Evolutionary conservation across 2,329 filamentous ascomycete species (phyloP).

Genomic region (Epichloe hybrida): DNA sequence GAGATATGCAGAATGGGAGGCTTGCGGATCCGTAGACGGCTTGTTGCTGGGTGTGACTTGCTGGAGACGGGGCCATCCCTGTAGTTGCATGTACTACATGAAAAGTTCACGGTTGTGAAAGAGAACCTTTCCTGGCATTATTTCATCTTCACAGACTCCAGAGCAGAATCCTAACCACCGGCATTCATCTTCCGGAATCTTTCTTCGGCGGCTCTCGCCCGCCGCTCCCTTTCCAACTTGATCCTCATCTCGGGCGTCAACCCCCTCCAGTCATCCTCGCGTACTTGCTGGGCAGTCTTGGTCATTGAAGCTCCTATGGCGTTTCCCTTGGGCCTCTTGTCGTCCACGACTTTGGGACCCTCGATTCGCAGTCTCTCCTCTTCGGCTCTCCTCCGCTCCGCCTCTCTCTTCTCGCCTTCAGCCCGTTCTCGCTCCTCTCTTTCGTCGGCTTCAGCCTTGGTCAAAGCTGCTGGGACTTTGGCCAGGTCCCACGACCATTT

Average conservation of each 20-base stretch:
- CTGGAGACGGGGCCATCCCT: too few species aligned
- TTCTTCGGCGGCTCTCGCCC: conserved; percentile 85
- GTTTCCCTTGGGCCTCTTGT: conserved; percentile 36
- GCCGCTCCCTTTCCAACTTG: conserved; percentile 73
- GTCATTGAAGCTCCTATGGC: conserved; percentile 39
- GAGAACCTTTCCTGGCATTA: too few species aligned
- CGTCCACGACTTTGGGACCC: conserved; percentile 41
- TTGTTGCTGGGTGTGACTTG: too few species aligned
- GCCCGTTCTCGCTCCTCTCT: conserved; percentile 57
- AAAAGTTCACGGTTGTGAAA: too few species aligned
- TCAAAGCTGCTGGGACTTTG: conserved; percentile 57
- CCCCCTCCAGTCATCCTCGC: conserved; percentile 72
- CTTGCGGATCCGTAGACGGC: too few species aligned
- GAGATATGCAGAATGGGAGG: too few species aligned
- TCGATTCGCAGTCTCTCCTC: conserved; percentile 58
- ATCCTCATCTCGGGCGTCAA: conserved; percentile 78
- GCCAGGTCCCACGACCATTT: conserved; percentile 69
- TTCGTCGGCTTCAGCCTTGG: conserved; percentile 55
- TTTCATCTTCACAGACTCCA: too few species aligned
- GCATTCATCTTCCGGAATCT: conserved; percentile 52
- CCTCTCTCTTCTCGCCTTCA: conserved; percentile 54
- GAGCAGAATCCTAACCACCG: conserved; percentile 8
- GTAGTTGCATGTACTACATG: too few species aligned
- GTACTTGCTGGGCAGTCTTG: conserved; percentile 66
- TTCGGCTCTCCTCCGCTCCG: conserved; percentile 58